Base-by-base conservation (phyloP, 1,284 basidiomycete species). In the Sutorius eximius region DNA sequence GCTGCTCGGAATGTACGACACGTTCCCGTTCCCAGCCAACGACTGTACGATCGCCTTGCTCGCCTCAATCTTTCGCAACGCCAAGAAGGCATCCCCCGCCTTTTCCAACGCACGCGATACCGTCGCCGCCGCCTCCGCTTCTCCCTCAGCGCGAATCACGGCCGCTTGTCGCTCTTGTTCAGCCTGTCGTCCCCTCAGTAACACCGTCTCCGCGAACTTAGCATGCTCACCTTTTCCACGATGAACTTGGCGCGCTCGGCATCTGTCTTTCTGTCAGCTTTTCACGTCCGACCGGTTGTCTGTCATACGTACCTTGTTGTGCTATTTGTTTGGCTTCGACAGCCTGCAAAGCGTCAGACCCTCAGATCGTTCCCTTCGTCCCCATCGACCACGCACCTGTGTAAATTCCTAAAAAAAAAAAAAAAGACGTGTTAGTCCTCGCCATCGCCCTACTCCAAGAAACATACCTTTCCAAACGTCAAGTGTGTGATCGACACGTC, bases 131-230 rank as follows among this genome's bases (percentile, higher is more conserved):
- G 96, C 97, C 76, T 99, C 95, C 5, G 96, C 96, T 77, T 99
- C 96, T 58, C 97, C 97, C 74, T 99, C 96, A 2, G 97, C 95
- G 53, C 97, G 87, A 60, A 99, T 98, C 60, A 99, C 95, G 7
- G 93, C 89, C 1, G 96, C 97, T 78, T 99, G 96, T 55, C 95
- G 87, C 74, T 99, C 97, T 89, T 99, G 97, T 73, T 99, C 96
- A 34, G 97, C 94, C 91, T 93, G 59, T 40, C 30, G 50, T 45
- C 51, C 24, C 10, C 22, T 73, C 49, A 69, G 63, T 38, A 48
- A 46, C 41, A 20, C 52, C 53, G 45, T 29, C 53, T 43, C 20
- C 24, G 11, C 42, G n/a, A 47, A 34, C 36, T 30, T 32, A 29
- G 1, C 50, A 38, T 12, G 59, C 78, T 55, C 53, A 89, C 91